Percentiles rank a stretch among this genome's conserved stretches.
phyloP scores from a whole-genome alignment of 768 basidiomycete species.

The Tulasnella sp. region DNA sequence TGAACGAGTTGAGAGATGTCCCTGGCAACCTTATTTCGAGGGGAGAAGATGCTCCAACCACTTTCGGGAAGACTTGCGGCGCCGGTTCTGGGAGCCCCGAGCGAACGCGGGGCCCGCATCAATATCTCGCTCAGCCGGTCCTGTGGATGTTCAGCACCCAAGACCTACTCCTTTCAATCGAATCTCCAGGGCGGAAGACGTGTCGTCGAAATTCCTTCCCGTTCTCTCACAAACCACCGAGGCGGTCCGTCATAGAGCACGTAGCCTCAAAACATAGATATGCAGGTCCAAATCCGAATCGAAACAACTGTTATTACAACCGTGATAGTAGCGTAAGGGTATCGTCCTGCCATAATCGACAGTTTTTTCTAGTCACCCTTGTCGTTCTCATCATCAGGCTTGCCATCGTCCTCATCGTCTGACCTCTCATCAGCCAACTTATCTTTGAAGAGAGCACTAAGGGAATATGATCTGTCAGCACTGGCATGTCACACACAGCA shows the following conservation, averaged over 20 bases:
- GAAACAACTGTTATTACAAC: not conserved
- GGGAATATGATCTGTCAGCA: not conserved
- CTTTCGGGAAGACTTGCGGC: too few species aligned
- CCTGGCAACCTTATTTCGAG: too few species aligned
- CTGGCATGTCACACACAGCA: constrained; percentile 11
- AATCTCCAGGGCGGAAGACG: constrained; percentile 19
- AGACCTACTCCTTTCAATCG: constrained; percentile 21
- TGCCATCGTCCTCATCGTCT: constrained; percentile 51
- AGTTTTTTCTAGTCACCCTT: constrained; percentile 27
- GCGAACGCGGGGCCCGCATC: too few species aligned
- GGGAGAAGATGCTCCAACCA: too few species aligned
- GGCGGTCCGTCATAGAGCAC: not conserved
- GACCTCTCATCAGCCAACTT: constrained; percentile 69
- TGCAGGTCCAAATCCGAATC: not conserved
- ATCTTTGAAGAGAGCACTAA: constrained; percentile 52
- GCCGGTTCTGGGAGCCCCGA: too few species aligned
- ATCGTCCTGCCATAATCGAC: not conserved
- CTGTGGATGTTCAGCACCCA: constrained; percentile 11
- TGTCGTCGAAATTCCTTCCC: constrained; percentile 29
- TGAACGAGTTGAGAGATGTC: too few species aligned
- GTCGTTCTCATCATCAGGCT: constrained; percentile 26
- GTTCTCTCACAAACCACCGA: constrained; percentile 1
- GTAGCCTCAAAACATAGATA: not conserved
- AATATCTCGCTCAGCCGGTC: not conserved
- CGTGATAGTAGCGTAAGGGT: not conserved